Evolutionary conservation across 371 early-diverging fungal species (phyloP).

Genomic region (Zychaea mexicana): DNA sequence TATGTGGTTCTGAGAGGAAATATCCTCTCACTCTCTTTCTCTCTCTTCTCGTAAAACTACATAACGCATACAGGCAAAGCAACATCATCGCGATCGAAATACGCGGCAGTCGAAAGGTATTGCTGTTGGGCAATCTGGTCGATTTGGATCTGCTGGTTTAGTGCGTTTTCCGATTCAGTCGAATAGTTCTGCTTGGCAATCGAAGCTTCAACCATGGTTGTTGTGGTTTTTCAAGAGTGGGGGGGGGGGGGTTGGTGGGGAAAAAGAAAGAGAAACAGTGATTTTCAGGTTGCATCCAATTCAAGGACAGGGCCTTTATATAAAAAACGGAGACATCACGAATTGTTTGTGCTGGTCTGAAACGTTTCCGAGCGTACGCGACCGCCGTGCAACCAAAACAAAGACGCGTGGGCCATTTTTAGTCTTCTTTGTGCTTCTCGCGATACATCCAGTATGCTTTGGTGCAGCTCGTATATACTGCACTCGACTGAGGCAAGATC

Average conservation of each 20-base stretch:
- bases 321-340: too few species aligned
- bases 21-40: neutral
- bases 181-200: slow-evolving; percentile 66
- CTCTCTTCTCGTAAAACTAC: neutral
- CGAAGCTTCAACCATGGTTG: slow-evolving; percentile 10
- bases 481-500: too few species aligned
- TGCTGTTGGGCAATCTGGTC: slow-evolving; percentile 58
- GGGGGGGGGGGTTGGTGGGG: neutral
- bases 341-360: neutral
- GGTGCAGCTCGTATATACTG: too few species aligned
- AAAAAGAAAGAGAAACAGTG: neutral
- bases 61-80: slow-evolving; percentile 52
- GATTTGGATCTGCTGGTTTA: slow-evolving; percentile 58
- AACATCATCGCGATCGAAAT: slow-evolving; percentile 50
- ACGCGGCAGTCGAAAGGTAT: slow-evolving; percentile 55
- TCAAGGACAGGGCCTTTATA: neutral
- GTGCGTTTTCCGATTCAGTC: slow-evolving; percentile 53
- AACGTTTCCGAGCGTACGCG: neutral
- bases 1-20: neutral
- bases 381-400: slow-evolving; percentile 1
- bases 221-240: neutral
- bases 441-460: too few species aligned
- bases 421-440: too few species aligned
- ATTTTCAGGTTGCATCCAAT: neutral
- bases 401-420: too few species aligned